Evolutionary conservation across 2,329 filamentous ascomycete species (phyloP).

Genomic region (Colletotrichum magnum): DNA sequence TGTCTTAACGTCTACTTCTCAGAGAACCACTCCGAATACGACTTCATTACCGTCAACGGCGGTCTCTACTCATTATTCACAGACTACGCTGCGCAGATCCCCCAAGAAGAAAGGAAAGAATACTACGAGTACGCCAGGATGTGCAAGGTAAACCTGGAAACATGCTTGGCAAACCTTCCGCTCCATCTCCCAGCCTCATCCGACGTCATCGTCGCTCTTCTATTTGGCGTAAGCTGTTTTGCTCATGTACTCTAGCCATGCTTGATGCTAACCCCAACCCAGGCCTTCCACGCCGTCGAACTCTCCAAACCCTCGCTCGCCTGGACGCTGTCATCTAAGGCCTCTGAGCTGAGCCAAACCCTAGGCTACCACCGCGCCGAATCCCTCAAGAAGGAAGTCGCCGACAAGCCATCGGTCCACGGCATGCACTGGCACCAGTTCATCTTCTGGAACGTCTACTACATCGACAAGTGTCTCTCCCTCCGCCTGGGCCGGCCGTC

Average conservation of each 20-base stretch:
- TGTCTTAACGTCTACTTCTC: slow-evolving; percentile 53
- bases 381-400: slow-evolving; percentile 45
- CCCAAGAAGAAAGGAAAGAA: slow-evolving; percentile 43
- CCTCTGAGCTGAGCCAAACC: slow-evolving; percentile 50
- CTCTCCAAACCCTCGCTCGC: slow-evolving; percentile 51
- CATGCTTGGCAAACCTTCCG: slow-evolving; percentile 48
- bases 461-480: slow-evolving; percentile 69
- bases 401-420: slow-evolving; percentile 40
- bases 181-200: slow-evolving; percentile 49
- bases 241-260: fast-evolving
- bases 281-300: slow-evolving; percentile 51
- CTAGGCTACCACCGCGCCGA: slow-evolving; percentile 48
- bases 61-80: slow-evolving; percentile 44
- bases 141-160: slow-evolving; percentile 50
- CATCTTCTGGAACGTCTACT: slow-evolving; percentile 72
- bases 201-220: slow-evolving; percentile 44
- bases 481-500: slow-evolving; percentile 68
- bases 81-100: slow-evolving; percentile 37
- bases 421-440: slow-evolving; percentile 51
- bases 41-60: slow-evolving; percentile 52
- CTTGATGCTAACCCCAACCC: not conserved
- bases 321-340: slow-evolving; percentile 49
- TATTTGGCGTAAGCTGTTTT: slow-evolving; percentile 42
- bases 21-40: slow-evolving; percentile 49
- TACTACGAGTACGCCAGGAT: slow-evolving; percentile 44